Percentiles rank a stretch among this genome's conserved stretches.
Evolutionary conservation across 2,329 filamentous ascomycete species (phyloP).

Genomic region (Cladosporium sp.): DNA sequence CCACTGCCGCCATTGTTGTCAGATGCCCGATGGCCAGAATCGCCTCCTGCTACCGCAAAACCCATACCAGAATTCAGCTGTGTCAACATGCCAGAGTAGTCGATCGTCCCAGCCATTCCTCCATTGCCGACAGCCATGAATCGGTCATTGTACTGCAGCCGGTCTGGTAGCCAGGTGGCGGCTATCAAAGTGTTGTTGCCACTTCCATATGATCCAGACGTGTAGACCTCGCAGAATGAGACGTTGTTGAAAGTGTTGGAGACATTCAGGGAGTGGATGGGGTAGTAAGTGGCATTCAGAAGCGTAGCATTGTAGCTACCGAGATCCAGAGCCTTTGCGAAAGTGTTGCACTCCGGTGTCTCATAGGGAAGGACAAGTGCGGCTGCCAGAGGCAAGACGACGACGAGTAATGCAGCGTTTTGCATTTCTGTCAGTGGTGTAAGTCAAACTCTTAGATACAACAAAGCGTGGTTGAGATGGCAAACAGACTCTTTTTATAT

Average conservation of each 20-base stretch:
- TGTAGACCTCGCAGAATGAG: constrained; percentile 32
- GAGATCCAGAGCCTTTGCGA: constrained; percentile 17
- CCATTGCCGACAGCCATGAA: constrained; percentile 37
- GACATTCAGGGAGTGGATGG: constrained; percentile 23
- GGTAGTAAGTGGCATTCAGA: constrained; percentile 29
- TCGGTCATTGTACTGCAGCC: constrained; percentile 27
- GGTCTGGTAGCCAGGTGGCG: constrained; percentile 33
- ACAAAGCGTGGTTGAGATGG: background rate
- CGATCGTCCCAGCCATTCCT: constrained; percentile 34
- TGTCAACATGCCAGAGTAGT: constrained; percentile 29
- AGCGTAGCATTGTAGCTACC: constrained; percentile 24
- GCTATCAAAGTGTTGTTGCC: constrained; percentile 30
- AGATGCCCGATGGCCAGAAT: constrained; percentile 32
- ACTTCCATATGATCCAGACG: constrained; percentile 29
- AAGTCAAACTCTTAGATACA: background rate
- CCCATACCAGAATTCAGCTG: constrained; percentile 33
- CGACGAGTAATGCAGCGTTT: background rate
- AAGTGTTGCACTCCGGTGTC: constrained; percentile 16
- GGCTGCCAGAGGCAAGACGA: background rate
- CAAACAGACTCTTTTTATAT: background rate
- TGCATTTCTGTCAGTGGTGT: background rate
- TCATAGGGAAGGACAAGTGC: constrained; percentile 1
- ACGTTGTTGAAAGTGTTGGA: constrained; percentile 28
- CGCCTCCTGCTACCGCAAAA: constrained; percentile 33
- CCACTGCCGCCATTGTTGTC: constrained; percentile 31